Evolutionary conservation across 768 basidiomycete species (phyloP).

Genomic region (Amyloporia xantha): DNA sequence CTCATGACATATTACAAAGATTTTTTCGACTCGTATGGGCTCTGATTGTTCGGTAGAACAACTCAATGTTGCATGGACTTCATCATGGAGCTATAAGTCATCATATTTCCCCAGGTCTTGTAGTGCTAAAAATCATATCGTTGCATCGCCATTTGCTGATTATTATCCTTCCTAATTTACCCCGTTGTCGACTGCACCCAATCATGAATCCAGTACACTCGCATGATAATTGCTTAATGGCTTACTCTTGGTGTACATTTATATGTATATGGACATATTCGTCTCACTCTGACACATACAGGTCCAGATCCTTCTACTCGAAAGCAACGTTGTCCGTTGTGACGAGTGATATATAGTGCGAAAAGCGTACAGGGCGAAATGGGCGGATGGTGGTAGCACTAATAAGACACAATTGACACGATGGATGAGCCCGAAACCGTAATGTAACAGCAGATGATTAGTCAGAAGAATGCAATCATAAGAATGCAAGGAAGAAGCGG

Average conservation of each 20-base stretch:
- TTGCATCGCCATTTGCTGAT: slow-evolving; percentile 4
- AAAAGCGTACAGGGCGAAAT: slow-evolving; percentile 13
- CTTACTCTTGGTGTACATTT: slow-evolving; percentile 13
- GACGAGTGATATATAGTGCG: slow-evolving; percentile 8
- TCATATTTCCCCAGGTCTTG: not conserved
- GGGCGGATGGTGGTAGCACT: slow-evolving; percentile 12
- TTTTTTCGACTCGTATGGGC: not conserved
- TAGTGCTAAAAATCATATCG: not conserved
- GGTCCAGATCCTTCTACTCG: not conserved
- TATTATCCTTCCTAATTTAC: not conserved
- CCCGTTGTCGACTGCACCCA: not conserved
- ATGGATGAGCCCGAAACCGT: slow-evolving; percentile 11
- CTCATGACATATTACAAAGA: slow-evolving; percentile 26
- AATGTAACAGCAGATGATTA: slow-evolving; percentile 19
- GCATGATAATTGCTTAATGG: slow-evolving; percentile 11
- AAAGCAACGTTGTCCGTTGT: not conserved
- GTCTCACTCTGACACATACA: not conserved
- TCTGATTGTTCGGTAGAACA: not conserved
- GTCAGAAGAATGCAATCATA: too few species aligned
- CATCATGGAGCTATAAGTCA: not conserved
- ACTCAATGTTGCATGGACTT: slow-evolving; percentile 4
- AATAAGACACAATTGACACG: slow-evolving; percentile 22
- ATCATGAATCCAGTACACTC: not conserved
- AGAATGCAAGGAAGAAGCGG: slow-evolving; percentile 1
- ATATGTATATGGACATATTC: slow-evolving; percentile 12